Evolutionary conservation across 805 yeast species (phyloP).

Genomic region (Metschnikowia drakensbergensis): DNA sequence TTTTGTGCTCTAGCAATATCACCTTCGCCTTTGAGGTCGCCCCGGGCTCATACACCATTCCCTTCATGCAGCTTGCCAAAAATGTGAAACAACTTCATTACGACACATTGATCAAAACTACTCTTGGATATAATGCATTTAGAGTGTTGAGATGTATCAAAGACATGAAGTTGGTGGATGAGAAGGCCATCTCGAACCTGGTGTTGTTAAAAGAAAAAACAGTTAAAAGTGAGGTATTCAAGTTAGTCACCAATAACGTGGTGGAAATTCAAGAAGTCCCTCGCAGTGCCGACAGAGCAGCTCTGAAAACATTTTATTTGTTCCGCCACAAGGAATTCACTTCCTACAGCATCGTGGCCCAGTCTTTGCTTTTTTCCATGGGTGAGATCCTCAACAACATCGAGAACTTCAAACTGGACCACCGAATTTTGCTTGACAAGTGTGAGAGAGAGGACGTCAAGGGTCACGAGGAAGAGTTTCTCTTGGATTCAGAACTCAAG

Average conservation of each 20-base stretch:
- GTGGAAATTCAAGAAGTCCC: constrained; percentile 93
- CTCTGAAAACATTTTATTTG: constrained; percentile 79
- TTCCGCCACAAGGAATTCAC: constrained; percentile 58
- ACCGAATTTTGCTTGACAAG: constrained; percentile 68
- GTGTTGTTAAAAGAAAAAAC: constrained; percentile 76
- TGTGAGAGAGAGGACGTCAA: constrained; percentile 87
- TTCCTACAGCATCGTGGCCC: constrained; percentile 32
- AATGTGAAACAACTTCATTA: constrained; percentile 46
- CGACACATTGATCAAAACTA: constrained; percentile 55
- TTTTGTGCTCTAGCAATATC: constrained; percentile 49
- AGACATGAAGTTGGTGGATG: constrained; percentile 70
- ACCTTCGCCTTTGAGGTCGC: constrained; percentile 59
- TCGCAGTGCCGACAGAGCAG: constrained; percentile 85
- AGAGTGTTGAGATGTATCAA: constrained; percentile 77
- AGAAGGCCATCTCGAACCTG: constrained; percentile 69
- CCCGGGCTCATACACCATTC: constrained; percentile 59
- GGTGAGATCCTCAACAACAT: constrained; percentile 49
- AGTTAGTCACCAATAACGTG: constrained; percentile 63
- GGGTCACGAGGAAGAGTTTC: constrained; percentile 70
- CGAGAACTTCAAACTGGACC: constrained; percentile 51
- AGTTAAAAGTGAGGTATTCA: constrained; percentile 66
- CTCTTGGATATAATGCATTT: constrained; percentile 63
- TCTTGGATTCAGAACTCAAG: constrained; percentile 70
- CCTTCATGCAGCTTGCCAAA: constrained; percentile 50
- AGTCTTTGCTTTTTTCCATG: constrained; percentile 50